phyloP scores from a whole-genome alignment of 495 filamentous ascomycete genomes.

The Tuber calosporum region DNA sequence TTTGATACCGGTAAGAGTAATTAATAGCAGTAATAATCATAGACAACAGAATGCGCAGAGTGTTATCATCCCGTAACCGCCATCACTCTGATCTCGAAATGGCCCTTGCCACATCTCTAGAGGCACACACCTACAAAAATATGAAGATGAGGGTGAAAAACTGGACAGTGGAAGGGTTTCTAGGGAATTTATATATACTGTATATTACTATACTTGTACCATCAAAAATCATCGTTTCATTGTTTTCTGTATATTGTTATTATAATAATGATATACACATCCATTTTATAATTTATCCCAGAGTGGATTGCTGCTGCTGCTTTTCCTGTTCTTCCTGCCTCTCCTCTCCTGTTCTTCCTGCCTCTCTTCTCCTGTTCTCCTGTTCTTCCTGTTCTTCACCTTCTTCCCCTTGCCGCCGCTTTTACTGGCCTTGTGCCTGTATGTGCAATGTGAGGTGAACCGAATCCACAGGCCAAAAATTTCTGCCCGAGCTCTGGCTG shows the following conservation, averaged over 20 bases:
- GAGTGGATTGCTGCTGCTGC: not conserved
- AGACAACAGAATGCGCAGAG: not conserved
- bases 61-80: not conserved
- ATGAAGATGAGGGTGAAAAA: too few relatives aligned
- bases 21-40: not conserved
- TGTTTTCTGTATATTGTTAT: too few relatives aligned
- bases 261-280: too few relatives aligned
- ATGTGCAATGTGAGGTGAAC: not conserved
- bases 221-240: too few relatives aligned
- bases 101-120: not conserved
- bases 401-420: not conserved
- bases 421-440: not conserved
- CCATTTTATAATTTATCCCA: not conserved
- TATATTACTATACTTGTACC: too few relatives aligned
- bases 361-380: not conserved
- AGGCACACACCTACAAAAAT: too few relatives aligned
- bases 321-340: too few relatives aligned
- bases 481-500: too few relatives aligned
- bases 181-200: too few relatives aligned
- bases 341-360: too few relatives aligned
- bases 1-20: too few relatives aligned
- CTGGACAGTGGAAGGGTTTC: too few relatives aligned
- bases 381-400: not conserved
- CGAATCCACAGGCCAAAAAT: not conserved
- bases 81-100: not conserved